These are phyloP conservation scores for Agrocybe chaxingu DNA, from an alignment of 768 basidiomycete genomes.

Conservation along the genomic window DNA sequence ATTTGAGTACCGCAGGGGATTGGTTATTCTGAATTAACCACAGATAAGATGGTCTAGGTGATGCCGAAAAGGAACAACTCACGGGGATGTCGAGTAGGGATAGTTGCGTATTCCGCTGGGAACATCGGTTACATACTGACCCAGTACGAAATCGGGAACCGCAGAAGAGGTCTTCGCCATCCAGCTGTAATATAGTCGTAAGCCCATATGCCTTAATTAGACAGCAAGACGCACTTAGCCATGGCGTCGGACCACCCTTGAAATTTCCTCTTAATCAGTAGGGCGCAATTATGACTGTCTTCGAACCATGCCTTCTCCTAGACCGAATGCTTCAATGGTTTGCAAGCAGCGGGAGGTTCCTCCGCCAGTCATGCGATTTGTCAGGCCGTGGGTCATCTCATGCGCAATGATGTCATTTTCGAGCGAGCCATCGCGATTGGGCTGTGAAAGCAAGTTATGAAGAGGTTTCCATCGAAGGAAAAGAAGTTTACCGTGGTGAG, in stretches of 20 bases:
- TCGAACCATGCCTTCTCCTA: conserved; percentile 46
- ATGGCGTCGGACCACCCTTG: conserved; percentile 46
- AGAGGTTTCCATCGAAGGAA: conserved; percentile 12
- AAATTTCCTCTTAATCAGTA: too few relatives aligned
- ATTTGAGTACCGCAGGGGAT: conserved; percentile 42
- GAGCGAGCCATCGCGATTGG: conserved; percentile 61
- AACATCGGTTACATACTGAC: conserved; percentile 51
- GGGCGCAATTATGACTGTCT: too few relatives aligned
- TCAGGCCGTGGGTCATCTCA: conserved; percentile 52
- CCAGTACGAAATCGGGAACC: conserved; percentile 38
- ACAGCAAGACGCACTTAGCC: conserved; percentile 30
- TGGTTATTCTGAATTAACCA: conserved; percentile 25
- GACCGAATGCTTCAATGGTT: conserved; percentile 60
- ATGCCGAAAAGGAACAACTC: conserved; percentile 12
- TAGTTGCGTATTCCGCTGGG: conserved; percentile 51
- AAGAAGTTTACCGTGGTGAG: conserved; percentile 21
- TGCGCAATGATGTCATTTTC: conserved; percentile 58
- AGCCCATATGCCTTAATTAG: not conserved
- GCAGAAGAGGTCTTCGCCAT: conserved; percentile 38
- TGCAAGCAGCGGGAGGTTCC: conserved; percentile 60
- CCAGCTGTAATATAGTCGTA: conserved; percentile 27
- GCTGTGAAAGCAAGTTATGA: conserved; percentile 25
- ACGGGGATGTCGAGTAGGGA: conserved; percentile 53
- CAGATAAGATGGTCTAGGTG: not conserved
- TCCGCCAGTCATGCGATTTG: conserved; percentile 54